Evolutionary conservation across 2,329 filamentous ascomycete species (phyloP).

Genomic region (Chrysosphaeria jannelii): DNA sequence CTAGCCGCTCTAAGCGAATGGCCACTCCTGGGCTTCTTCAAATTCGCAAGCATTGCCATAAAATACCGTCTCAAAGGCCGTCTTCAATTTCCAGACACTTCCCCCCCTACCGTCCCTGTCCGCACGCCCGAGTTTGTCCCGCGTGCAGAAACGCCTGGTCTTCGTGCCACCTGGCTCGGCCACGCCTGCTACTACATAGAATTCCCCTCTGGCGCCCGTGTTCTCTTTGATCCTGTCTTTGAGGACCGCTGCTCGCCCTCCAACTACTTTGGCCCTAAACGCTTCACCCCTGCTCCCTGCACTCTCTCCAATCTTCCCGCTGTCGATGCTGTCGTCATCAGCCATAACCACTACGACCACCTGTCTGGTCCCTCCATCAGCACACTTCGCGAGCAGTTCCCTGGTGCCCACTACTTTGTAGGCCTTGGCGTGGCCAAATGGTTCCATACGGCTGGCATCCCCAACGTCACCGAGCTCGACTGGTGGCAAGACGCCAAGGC

Average conservation of each 20-base stretch:
- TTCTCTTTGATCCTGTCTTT: slow-evolving; percentile 84
- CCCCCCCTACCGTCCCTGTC: slow-evolving; percentile 33
- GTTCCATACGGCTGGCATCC: slow-evolving; percentile 42
- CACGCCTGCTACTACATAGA: slow-evolving; percentile 87
- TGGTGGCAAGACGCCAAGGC: slow-evolving; percentile 78
- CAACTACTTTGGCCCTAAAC: slow-evolving; percentile 34
- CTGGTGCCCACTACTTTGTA: slow-evolving; percentile 64
- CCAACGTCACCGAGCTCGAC: slow-evolving; percentile 64
- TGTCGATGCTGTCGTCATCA: slow-evolving; percentile 53
- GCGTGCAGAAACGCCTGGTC: slow-evolving; percentile 7
- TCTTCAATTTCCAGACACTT: slow-evolving; percentile 23
- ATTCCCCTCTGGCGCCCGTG: slow-evolving; percentile 58
- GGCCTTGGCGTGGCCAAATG: slow-evolving; percentile 57
- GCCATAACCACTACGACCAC: slow-evolving; percentile 84
- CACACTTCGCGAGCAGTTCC: slow-evolving; percentile 39
- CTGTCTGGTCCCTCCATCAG: slow-evolving; percentile 47
- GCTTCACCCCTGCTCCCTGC: slow-evolving; percentile 54
- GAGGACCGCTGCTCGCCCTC: slow-evolving; percentile 63
- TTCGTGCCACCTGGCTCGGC: slow-evolving; percentile 81
- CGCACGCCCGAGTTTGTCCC: slow-evolving; percentile 35
- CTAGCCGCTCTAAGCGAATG: slow-evolving; percentile 2
- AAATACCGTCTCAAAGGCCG: slow-evolving; percentile 10
- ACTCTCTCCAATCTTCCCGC: slow-evolving; percentile 45
- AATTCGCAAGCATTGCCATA: slow-evolving; percentile 8
- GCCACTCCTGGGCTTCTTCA: slow-evolving; percentile 1